Base-by-base conservation (phyloP, 805 yeast genomes). In the Jamesozyma hellenica region DNA sequence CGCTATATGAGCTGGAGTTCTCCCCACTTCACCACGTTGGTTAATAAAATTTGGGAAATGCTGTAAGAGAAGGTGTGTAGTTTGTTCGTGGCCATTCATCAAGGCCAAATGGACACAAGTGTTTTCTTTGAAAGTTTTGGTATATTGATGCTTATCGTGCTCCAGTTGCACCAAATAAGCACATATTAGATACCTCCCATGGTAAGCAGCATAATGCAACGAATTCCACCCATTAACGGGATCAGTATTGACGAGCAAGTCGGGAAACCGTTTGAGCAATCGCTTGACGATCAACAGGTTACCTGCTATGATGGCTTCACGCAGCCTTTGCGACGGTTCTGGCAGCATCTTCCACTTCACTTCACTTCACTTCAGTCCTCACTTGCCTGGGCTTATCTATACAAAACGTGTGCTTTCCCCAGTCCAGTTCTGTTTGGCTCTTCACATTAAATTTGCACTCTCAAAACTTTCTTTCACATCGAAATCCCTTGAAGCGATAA, bases 161-260 rank as follows among this genome's bases (percentile, higher is more conserved):
- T 82, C 82, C 30, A 68, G 56, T 26, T 70, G 68, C 14, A 79
- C 66, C 35, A 80, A 60, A 47, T 65, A 67, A 26, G 68, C 80
- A 57, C 87, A 80, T 12, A 83, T 69, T 40, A 80, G 70, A 50
- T 78, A 79, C 44, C 79, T 71, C 32, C 94, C 92, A 51, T 80
- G 63, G 50, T 56, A 80, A 4, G 90, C 77, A 0, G 94, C 87
- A 58, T 84, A 83, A 56, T 85, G 95, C 35, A 85, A 64, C 29
- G 82, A 78, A 13, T 82, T 70, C 95, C 95, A 85, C 2, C 95
- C 95, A 52, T 79, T 76, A 17, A 54, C 25, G 4, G 86, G 73
- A 53, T 86, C 82, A 18, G 77, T 66, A 53, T 83, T 81, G 43
- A 77, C 78, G 45, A 85, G 56, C 30, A 83, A 65, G 26, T 75